These are phyloP conservation scores for Thelephora terrestris DNA, from an alignment of 1,284 basidiomycete genomes.

Conservation along the genomic window DNA sequence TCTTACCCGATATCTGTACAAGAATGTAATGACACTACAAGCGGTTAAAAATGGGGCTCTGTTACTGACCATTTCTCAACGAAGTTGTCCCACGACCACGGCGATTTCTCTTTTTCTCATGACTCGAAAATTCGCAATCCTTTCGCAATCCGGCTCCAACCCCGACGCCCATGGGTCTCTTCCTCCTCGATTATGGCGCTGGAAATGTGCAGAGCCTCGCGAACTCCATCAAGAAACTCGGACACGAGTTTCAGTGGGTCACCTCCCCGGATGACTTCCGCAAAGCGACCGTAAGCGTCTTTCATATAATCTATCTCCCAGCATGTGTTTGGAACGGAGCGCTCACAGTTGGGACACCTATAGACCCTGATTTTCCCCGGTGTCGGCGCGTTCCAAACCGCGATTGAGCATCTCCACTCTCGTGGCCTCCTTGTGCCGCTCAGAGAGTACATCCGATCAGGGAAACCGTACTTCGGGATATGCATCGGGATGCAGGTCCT, in stretches of 20 bases:
- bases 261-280: constrained; percentile 76
- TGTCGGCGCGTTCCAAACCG: constrained; percentile 92
- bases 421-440: constrained; percentile 80
- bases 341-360: constrained; percentile 13
- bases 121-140: constrained; percentile 6
- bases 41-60: too few species aligned
- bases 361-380: constrained; percentile 97
- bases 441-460: constrained; percentile 76
- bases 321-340: constrained; percentile 5
- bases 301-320: constrained; percentile 6
- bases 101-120: not conserved
- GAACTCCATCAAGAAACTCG: constrained; percentile 84
- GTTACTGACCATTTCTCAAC: too few species aligned
- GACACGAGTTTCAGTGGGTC: constrained; percentile 90
- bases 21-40: too few species aligned
- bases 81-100: too few species aligned
- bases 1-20: too few species aligned
- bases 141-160: not conserved
- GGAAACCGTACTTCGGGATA: constrained; percentile 94
- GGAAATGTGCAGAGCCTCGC: constrained; percentile 93
- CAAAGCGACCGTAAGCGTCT: constrained; percentile 73
- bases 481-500: constrained; percentile 98
- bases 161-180: constrained; percentile 49
- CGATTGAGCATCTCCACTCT: constrained; percentile 66
- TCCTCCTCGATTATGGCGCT: constrained; percentile 91